Base-by-base conservation (phyloP, 2,329 filamentous ascomycete species). In the Parafenestella ontariensis region DNA sequence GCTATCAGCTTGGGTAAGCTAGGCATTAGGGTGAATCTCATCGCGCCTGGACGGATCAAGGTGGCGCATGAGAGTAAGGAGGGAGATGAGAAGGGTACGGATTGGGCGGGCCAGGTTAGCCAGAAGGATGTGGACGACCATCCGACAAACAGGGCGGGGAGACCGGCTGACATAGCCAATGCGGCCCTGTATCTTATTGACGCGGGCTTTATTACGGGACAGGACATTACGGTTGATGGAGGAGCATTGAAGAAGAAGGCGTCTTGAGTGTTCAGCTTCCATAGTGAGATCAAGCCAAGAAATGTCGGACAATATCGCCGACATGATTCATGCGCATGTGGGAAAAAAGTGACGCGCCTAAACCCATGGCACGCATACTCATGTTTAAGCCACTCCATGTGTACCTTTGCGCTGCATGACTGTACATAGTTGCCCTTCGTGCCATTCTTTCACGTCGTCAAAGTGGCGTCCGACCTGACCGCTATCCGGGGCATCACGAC, bases 1-100 rank as follows among this genome's bases (percentile, higher is more conserved):
- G 77, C 80, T 11, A 78, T 81, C 29, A 79, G 76, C 45, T 66
- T 83, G 28, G 76, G 75, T 5, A 66, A 70, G 23, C 68, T 78
- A 26, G 76, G 77, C 2, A 77, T 84, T 33, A 72, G 80, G 2
- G 79, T 81, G 24, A 84, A 83, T 53, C 61, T 78, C n/a, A 72
- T 82, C 28, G 76, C 79, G 5, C 79, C 80, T 0, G 79, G 80
- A 2, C 69, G 78, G 45, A 78, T 81, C 66, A 80, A 79, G 64
- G 79, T 76, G 8, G 71, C 72, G n/a, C 79, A 81, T 58, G 80
- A 82, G 71, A 75, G 77, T 58, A 77, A 72, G 52, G 71, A 76
- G 33, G 79, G 75, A 6, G 79, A 82, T 54, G 75, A 81, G 56
- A 74, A 73, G 17, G 76, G 77, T 11, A 62, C 60, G 41, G 65